A percentile compares a stretch with the other conserved stretches of the same genome.
These are phyloP conservation scores for Leccinum variicolor DNA, from an alignment of 768 basidiomycete species.

Conservation along the genomic window DNA sequence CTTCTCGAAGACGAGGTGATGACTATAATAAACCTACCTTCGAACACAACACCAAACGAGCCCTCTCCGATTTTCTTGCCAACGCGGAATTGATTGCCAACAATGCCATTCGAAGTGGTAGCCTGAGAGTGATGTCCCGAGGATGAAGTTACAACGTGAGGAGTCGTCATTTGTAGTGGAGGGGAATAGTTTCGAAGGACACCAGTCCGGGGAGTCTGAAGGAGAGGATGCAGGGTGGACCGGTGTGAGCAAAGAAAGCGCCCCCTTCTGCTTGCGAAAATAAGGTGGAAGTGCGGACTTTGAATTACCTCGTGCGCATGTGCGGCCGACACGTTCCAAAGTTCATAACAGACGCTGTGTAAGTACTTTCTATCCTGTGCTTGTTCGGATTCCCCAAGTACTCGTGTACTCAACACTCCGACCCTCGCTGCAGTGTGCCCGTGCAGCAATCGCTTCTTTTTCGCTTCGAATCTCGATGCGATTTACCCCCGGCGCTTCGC, in stretches of 20 bases:
- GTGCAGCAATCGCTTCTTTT: background rate
- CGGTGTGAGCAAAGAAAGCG: constrained; percentile 23
- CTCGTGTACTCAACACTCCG: background rate
- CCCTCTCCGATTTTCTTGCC: constrained; percentile 99
- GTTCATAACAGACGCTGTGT: background rate
- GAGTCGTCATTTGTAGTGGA: constrained; percentile 58
- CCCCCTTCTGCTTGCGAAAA: constrained; percentile 24
- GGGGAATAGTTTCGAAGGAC: constrained; percentile 10
- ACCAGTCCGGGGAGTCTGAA: constrained; percentile 29
- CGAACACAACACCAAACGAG: constrained; percentile 96
- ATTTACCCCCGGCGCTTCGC: background rate
- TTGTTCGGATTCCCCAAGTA: background rate
- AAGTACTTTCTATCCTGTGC: background rate
- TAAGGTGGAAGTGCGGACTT: constrained; percentile 33
- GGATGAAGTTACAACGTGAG: constrained; percentile 81
- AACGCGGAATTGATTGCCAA: constrained; percentile 80
- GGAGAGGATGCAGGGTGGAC: constrained; percentile 21
- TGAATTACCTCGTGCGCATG: constrained; percentile 22
- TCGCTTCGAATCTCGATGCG: background rate
- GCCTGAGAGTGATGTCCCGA: constrained; percentile 65
- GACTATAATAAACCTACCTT: constrained; percentile 55
- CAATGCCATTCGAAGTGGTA: constrained; percentile 64
- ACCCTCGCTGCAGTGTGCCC: background rate
- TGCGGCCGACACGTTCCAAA: constrained; percentile 28
- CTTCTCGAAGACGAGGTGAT: constrained; percentile 1